Evolutionary conservation across 129 eudicot genomes (phyloP), one percentile per base, ranked within the genome.

Genomic region (Flaveria sonorensis): DNA sequence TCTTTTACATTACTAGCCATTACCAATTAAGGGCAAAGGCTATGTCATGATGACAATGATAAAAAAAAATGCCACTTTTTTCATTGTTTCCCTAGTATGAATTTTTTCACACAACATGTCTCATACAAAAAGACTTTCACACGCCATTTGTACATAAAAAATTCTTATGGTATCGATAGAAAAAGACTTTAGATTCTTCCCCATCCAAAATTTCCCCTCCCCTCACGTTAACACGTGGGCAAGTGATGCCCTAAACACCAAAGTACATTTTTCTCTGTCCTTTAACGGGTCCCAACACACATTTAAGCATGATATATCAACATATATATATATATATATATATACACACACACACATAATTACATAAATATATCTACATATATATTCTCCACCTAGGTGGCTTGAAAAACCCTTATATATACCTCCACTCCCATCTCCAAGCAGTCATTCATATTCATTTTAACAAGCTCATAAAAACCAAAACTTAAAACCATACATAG

Each of bases 331-430:
- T 0, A 43, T 10, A 43, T 43, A 8, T 45, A 8, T 45, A 45
- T 45, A 43, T 45, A 45, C 13, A n/a, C n/a, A n/a, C n/a, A n/a
- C n/a, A n/a, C n/a, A n/a, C n/a, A 45, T 10, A 65, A 65, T 48
- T 32, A 32, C 39, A 32, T 32, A 32, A 64, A 4, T 10, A 60
- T 15, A 68, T 20, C 2, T 56, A 69, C 26, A 78, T 56, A 39
- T 77, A 78, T 56, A 39, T 77, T 65, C 43, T 73, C 78, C 78
- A 69, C 24, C 67, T 21, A 62, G 83, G 30, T 64, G 48, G 72
- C 57, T 55, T 46, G 36, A 74, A 61, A 28, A 52, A 28, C 80
- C 82, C 86, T 82, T 86, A 86, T 82, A 82, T 70, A 86, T 75
- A 82, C 77, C 85, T 21, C 76, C 67, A 66, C 59, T 8, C 56